A percentile compares a stretch with the other conserved stretches of the same genome.
These are phyloP conservation scores for Phytophthora rubi DNA, from an alignment of 352 stramenopile species.

Conservation along the genomic window DNA sequence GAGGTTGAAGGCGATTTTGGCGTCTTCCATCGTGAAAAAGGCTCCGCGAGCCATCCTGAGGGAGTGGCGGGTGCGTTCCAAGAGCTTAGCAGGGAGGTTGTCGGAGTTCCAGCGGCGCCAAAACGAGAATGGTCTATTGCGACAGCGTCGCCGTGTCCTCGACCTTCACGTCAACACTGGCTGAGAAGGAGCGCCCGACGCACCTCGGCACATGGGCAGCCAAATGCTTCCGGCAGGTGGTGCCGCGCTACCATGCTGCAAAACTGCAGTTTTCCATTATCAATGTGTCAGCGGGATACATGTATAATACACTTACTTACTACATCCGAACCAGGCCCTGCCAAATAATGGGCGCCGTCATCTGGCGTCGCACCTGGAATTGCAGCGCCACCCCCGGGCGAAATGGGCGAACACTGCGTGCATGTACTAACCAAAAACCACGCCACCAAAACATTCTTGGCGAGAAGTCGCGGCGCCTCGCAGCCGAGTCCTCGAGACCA, in stretches of 20 bases:
- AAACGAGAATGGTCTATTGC: conserved; percentile 10
- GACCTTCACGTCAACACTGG: background rate
- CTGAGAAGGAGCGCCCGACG: background rate
- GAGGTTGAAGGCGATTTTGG: conserved; percentile 47
- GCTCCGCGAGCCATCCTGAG: conserved; percentile 10
- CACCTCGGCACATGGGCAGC: background rate
- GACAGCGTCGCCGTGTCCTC: background rate
- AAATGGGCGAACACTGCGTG: no score
- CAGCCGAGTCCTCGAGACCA: no score
- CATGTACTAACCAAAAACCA: no score
- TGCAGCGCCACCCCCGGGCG: no score
- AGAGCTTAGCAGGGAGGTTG: no score
- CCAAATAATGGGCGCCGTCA: no score
- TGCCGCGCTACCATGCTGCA: background rate
- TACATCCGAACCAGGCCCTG: no score
- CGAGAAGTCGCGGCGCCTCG: no score
- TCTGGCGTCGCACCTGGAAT: no score
- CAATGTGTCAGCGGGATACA: no score
- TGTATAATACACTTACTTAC: no score
- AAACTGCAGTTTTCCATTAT: background rate
- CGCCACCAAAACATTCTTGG: no score
- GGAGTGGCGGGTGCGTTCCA: background rate
- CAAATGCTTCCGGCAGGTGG: background rate
- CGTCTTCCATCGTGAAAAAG: conserved; percentile 54
- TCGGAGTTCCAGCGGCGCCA: background rate